A percentile compares a stretch with the other conserved stretches of the same genome.
These are phyloP conservation scores for Raffaelea arxii DNA, from an alignment of 2,329 filamentous ascomycete genomes.

Conservation along the genomic window DNA sequence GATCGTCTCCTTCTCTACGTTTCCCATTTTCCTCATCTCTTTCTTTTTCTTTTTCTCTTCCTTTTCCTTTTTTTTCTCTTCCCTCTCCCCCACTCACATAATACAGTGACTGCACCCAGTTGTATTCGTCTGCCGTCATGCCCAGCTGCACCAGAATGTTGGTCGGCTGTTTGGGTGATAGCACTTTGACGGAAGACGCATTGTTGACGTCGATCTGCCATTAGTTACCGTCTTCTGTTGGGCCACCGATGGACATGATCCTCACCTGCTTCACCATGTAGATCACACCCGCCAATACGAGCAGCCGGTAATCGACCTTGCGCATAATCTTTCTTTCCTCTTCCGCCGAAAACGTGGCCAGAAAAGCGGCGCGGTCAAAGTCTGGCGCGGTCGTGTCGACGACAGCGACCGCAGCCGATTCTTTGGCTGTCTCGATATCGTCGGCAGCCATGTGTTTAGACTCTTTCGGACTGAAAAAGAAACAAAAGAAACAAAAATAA, in stretches of 20 bases:
- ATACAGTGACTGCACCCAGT: slow-evolving; percentile 10
- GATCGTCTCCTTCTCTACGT: no score
- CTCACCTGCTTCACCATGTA: slow-evolving; percentile 9
- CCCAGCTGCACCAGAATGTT: slow-evolving; percentile 7
- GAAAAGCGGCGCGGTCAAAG: slow-evolving; percentile 4
- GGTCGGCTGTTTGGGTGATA: slow-evolving; percentile 5
- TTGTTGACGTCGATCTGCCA: slow-evolving; percentile 5
- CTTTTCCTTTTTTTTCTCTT: no score
- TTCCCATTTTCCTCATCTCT: no score
- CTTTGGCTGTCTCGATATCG: neutral
- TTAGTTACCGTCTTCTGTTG: no score
- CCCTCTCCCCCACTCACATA: slow-evolving; percentile 2
- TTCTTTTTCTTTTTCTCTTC: no score
- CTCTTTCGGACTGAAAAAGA: neutral
- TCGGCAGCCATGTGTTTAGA: neutral
- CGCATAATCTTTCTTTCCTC: slow-evolving; percentile 7
- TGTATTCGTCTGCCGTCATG: slow-evolving; percentile 9
- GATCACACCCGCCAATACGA: slow-evolving; percentile 3
- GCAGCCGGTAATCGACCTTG: slow-evolving; percentile 7
- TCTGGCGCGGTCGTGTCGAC: neutral
- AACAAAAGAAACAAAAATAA: neutral
- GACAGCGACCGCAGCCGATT: neutral
- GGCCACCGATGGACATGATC: no score
- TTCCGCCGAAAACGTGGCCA: slow-evolving; percentile 4
- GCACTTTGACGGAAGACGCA: slow-evolving; percentile 8